These are phyloP conservation scores for Populus trichocarpa DNA, from an alignment of 441 rosid genomes.

Conservation along the genomic window DNA sequence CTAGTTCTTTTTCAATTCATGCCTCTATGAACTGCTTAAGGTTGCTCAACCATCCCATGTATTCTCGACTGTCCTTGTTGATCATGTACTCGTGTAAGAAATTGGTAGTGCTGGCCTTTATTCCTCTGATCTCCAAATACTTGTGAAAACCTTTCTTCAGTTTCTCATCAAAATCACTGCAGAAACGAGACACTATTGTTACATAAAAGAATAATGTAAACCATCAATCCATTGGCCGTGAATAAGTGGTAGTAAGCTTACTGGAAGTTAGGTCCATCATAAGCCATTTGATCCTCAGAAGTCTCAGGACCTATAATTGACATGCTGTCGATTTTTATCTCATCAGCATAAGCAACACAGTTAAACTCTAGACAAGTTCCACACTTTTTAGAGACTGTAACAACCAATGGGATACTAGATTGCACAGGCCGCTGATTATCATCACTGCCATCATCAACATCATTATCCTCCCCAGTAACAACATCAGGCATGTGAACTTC, in stretches of 20 bases:
- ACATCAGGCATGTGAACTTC: slow-evolving; percentile 87
- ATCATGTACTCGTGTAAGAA: slow-evolving; percentile 88
- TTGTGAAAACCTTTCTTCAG: slow-evolving; percentile 70
- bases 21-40: slow-evolving; percentile 64
- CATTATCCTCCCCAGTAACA: slow-evolving; percentile 54
- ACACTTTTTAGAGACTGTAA: slow-evolving; percentile 59
- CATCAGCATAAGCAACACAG: slow-evolving; percentile 70
- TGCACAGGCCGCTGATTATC: slow-evolving; percentile 41
- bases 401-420: slow-evolving; percentile 60
- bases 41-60: slow-evolving; percentile 59
- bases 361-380: slow-evolving; percentile 62
- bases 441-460: slow-evolving; percentile 32
- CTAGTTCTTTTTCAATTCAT: slow-evolving; percentile 9
- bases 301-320: slow-evolving; percentile 47
- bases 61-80: slow-evolving; percentile 78
- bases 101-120: slow-evolving; percentile 67
- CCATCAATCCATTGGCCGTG: neutral
- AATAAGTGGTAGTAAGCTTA: slow-evolving; percentile 33
- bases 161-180: slow-evolving; percentile 76
- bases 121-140: slow-evolving; percentile 71
- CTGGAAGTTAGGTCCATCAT: slow-evolving; percentile 85
- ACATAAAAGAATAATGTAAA: neutral
- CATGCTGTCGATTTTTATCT: slow-evolving; percentile 58
- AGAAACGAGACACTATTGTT: neutral
- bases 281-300: slow-evolving; percentile 51